Evolutionary conservation across 2,329 filamentous ascomycete genomes (phyloP).

Genomic region (Phialophora expanda): DNA sequence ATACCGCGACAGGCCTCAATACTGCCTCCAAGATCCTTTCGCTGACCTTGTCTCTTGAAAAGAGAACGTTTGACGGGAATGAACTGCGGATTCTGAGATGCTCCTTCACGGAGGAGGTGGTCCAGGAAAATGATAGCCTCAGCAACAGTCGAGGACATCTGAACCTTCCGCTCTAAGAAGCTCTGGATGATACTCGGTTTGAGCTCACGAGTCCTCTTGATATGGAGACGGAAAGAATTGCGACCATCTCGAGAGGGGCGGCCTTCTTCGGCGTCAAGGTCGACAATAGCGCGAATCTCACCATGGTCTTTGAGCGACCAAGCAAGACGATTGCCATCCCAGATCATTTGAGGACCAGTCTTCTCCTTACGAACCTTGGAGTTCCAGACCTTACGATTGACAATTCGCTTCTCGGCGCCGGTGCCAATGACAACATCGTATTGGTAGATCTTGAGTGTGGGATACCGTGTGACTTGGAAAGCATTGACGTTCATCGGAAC

Average conservation of each 20-base stretch:
- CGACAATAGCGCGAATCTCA: slow-evolving; percentile 65
- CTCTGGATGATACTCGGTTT: slow-evolving; percentile 68
- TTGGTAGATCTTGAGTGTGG: slow-evolving; percentile 71
- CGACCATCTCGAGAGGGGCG: slow-evolving; percentile 46
- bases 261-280: slow-evolving; percentile 72
- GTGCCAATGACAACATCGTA: slow-evolving; percentile 78
- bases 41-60: slow-evolving; percentile 64
- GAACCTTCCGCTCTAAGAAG: slow-evolving; percentile 67
- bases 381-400: slow-evolving; percentile 79
- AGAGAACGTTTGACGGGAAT: slow-evolving; percentile 81
- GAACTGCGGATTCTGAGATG: slow-evolving; percentile 63
- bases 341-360: slow-evolving; percentile 69
- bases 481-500: slow-evolving; percentile 71
- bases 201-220: slow-evolving; percentile 70
- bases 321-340: slow-evolving; percentile 82
- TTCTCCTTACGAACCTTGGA: slow-evolving; percentile 63
- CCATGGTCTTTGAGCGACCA: slow-evolving; percentile 62
- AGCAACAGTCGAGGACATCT: slow-evolving; percentile 70
- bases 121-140: slow-evolving; percentile 91
- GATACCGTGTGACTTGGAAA: slow-evolving; percentile 69
- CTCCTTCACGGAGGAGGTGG: slow-evolving; percentile 81
- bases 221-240: slow-evolving; percentile 64
- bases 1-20: slow-evolving; percentile 86
- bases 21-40: slow-evolving; percentile 63
- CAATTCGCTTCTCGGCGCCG: slow-evolving; percentile 65